Percentiles rank a stretch among this genome's conserved stretches.
These are phyloP conservation scores for Cladosporium sp. DNA, from an alignment of 2,329 filamentous ascomycete species.

Conservation along the genomic window DNA sequence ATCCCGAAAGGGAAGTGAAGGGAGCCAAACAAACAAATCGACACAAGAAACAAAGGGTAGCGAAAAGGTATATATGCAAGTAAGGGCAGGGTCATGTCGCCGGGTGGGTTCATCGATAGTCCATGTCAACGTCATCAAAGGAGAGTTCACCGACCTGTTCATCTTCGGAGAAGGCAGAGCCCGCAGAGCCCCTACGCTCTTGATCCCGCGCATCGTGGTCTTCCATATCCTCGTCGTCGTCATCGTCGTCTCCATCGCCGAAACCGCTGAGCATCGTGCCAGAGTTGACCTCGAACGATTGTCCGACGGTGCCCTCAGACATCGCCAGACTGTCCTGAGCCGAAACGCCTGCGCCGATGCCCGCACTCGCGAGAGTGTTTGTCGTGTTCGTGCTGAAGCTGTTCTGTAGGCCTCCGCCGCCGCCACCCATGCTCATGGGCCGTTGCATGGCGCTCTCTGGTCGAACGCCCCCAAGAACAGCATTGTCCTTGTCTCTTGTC, in stretches of 20 bases:
- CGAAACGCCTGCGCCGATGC: conserved; percentile 57
- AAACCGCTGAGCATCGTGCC: conserved; percentile 66
- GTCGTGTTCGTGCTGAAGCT: conserved; percentile 42
- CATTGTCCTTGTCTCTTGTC: conserved; percentile 92
- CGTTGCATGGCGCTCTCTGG: conserved; percentile 85
- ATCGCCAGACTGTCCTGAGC: conserved; percentile 30
- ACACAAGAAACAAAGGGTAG: not conserved
- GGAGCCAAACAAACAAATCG: not conserved
- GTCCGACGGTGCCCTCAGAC: conserved; percentile 30
- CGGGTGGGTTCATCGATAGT: conserved; percentile 45
- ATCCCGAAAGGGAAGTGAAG: not conserved
- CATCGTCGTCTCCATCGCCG: conserved; percentile 92
- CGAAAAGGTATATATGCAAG: conserved; percentile 13
- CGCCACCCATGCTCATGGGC: conserved; percentile 24
- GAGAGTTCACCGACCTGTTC: conserved; percentile 64
- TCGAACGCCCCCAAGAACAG: conserved; percentile 91
- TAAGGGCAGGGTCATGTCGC: conserved; percentile 4
- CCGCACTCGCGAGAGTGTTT: conserved; percentile 70
- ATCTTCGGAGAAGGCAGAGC: conserved; percentile 43
- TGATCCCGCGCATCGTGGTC: conserved; percentile 10
- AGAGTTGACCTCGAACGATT: conserved; percentile 31
- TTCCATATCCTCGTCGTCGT: conserved; percentile 68
- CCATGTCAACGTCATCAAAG: conserved; percentile 59
- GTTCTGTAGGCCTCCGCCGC: conserved; percentile 39
- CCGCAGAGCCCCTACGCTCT: conserved; percentile 31